Conservation (phyloP, 768 basidiomycete species). For the Mycena galopus region DNA sequence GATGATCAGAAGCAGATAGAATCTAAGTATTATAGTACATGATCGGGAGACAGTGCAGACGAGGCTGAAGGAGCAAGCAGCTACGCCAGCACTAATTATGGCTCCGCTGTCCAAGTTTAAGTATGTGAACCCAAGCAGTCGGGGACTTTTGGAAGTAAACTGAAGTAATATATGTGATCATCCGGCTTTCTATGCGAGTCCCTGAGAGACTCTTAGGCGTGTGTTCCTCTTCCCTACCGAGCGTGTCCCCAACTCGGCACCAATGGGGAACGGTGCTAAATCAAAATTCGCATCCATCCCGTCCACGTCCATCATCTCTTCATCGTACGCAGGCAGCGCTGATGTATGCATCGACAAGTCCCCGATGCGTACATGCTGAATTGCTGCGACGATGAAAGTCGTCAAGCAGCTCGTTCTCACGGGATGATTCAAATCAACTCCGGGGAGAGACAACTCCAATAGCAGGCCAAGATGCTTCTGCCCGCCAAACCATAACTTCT, state of each 20-base stretch:
- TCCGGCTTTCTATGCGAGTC: no score
- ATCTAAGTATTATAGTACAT: no score
- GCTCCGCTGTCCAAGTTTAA: no score
- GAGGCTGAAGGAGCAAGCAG: no score
- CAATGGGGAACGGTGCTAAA: conserved; percentile 63
- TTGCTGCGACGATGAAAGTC: conserved; percentile 79
- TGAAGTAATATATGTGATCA: no score
- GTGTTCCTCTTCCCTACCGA: conserved; percentile 78
- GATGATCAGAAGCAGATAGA: no score
- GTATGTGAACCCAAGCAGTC: no score
- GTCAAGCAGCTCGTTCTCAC: conserved; percentile 84
- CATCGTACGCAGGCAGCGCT: conserved; percentile 65
- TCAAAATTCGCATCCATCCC: conserved; percentile 53
- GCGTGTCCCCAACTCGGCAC: conserved; percentile 57
- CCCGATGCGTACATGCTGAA: conserved; percentile 84
- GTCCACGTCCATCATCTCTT: conserved; percentile 69
- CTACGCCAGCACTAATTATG: no score
- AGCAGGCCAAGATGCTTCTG: conserved; percentile 91
- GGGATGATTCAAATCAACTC: conserved; percentile 92
- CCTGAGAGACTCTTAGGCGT: no score
- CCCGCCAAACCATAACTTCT: conserved; percentile 85
- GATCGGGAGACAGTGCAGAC: no score
- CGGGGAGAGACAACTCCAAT: conserved; percentile 90
- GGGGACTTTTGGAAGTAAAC: no score
- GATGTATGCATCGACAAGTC: conserved; percentile 77